Evolutionary conservation across 2,329 filamentous ascomycete species (phyloP).

Genomic region (Alternaria ventricosa): DNA sequence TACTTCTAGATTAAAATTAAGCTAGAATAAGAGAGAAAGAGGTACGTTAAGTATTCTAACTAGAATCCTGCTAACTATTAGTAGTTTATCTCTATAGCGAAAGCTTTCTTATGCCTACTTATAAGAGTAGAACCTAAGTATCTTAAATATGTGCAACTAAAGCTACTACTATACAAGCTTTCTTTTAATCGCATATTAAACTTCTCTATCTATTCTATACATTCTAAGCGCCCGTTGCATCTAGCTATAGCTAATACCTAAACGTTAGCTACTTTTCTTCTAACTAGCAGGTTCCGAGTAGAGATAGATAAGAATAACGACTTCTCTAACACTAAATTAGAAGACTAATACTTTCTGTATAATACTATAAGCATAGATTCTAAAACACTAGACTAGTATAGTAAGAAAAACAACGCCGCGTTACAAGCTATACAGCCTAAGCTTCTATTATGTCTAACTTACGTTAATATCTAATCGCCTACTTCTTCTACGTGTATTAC

Average conservation of each 20-base stretch:
- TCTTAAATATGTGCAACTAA: slow-evolving; percentile 5
- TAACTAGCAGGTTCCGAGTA: background rate
- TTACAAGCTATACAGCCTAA: background rate
- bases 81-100: slow-evolving; percentile 10
- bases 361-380: background rate
- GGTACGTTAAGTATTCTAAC: slow-evolving; percentile 3
- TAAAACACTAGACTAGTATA: background rate
- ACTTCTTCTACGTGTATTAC: background rate
- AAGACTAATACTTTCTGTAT: background rate
- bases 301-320: background rate
- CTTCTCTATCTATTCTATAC: background rate
- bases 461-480: too few relatives aligned
- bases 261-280: background rate
- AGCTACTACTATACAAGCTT: slow-evolving; percentile 13
- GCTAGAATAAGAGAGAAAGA: slow-evolving; percentile 14
- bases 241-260: background rate
- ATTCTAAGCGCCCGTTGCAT: slow-evolving; percentile 4
- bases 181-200: slow-evolving; percentile 1
- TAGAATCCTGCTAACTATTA: slow-evolving; percentile 7
- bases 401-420: background rate
- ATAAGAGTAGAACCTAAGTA: slow-evolving; percentile 6
- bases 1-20: background rate
- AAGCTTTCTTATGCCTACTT: slow-evolving; percentile 10
- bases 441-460: background rate
- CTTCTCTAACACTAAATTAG: background rate